Evolutionary conservation across 495 filamentous ascomycete genomes (phyloP), one percentile per base, ranked within the genome.

Genomic region (Penicillium tannophilum): DNA sequence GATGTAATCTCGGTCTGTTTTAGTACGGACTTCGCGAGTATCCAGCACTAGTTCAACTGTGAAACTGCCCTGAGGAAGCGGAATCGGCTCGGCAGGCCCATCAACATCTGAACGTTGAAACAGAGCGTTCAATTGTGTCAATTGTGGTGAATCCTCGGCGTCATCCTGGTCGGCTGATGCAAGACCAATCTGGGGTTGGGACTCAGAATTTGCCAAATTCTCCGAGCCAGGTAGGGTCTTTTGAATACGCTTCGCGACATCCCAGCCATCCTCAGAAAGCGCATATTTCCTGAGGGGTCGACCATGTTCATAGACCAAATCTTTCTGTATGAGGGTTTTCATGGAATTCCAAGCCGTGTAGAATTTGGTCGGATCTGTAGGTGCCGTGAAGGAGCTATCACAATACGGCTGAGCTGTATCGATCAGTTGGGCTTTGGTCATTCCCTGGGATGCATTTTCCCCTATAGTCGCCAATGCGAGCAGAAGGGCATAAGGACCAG

Each of bases 321-420:
- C 90, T 70, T 93, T 92, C 28, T 85, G 76, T 2, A 86, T 63
- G 28, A 94, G 74, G 0, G 87, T 90, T 63, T 90, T 92, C 84
- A 95, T 95, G 0, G 89, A 90, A 65, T 81, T 87, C 91, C 91
- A 95, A 0, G 90, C 91, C 2, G 90, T 94, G 61, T 90, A 91
- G 65, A 81, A 89, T 62, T 84, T 89, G 6, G 76, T 86, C 3
- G 88, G 75, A 51, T 92, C 86, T 10, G 75, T 72, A 6, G 89
- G 87, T 1, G 83, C 84, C 0, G 84, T 88, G 65, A 92, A 93
- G 0, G 89, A 92, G 6, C 86, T 73, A 67, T 93, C 89, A 62
- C 87, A 92, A 69, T 87, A 78, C 19, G 83, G 83, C 64, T 93
- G 87, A 12, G 90, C 90, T 4, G 76, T 76, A 53, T 87, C 86